Evolutionary conservation across 176 grass and related monocot genomes (phyloP).

Genomic region (Cenchrus fungigraminus): DNA sequence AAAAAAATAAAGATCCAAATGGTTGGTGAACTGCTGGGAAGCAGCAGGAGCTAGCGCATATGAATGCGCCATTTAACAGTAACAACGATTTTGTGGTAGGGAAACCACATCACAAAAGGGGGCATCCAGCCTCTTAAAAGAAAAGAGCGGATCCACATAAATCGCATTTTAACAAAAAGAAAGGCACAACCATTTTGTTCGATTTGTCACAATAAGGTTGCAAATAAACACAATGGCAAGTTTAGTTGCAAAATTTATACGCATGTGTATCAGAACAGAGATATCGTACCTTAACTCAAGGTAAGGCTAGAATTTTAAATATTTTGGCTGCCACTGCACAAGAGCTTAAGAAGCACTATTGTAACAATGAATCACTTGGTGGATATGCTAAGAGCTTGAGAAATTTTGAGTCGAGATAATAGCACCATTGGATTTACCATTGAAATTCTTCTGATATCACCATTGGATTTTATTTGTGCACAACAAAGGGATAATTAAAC

Average conservation of each 20-base stretch:
- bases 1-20: background rate
- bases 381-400: background rate
- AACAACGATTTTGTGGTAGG: conserved; percentile 26
- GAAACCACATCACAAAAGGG: conserved; percentile 23
- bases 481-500: no score
- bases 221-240: conserved; percentile 7
- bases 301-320: conserved; percentile 1
- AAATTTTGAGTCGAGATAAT: conserved; percentile 8
- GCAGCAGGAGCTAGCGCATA: conserved; percentile 26
- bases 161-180: background rate
- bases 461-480: no score
- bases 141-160: background rate
- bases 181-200: background rate
- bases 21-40: background rate
- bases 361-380: background rate
- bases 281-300: background rate
- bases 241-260: background rate
- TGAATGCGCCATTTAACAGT: conserved; percentile 1
- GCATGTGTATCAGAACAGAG: background rate
- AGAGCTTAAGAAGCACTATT: no score
- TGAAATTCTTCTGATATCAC: no score
- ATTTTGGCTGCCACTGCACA: background rate
- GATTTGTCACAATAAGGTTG: background rate
- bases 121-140: background rate
- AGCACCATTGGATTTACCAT: no score